phyloP scores from a whole-genome alignment of 768 basidiomycete genomes.

The Candolleomyces eurysporus region DNA sequence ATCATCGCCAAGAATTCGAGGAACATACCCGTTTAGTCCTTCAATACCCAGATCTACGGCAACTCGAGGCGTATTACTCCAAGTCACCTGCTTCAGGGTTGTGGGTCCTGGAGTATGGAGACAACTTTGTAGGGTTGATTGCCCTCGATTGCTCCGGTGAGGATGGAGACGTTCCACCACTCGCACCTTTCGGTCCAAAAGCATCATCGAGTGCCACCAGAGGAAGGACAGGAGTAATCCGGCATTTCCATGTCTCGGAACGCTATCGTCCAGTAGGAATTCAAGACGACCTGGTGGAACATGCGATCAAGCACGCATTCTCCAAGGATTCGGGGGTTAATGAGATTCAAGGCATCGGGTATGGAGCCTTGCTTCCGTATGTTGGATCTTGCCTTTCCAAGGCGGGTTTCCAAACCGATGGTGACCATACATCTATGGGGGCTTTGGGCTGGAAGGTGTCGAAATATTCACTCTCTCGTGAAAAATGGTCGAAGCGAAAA shows the following conservation, averaged over 20 bases:
- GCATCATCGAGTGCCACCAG: constrained; percentile 13
- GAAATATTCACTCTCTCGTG: not conserved
- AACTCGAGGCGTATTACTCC: constrained; percentile 55
- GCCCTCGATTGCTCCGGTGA: constrained; percentile 60
- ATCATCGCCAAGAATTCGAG: constrained; percentile 70
- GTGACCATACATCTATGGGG: not conserved
- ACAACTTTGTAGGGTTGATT: constrained; percentile 62
- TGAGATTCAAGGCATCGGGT: constrained; percentile 35
- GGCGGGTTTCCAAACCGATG: not conserved
- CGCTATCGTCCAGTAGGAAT: constrained; percentile 52
- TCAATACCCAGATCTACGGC: constrained; percentile 51
- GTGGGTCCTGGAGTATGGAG: constrained; percentile 63
- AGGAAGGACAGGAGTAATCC: constrained; percentile 58
- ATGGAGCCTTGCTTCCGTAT: not conserved
- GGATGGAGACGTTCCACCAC: constrained; percentile 12
- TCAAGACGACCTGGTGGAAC: constrained; percentile 64
- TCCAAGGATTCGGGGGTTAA: constrained; percentile 37
- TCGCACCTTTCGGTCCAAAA: too few relatives aligned
- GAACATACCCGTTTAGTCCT: constrained; percentile 48
- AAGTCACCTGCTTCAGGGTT: constrained; percentile 63
- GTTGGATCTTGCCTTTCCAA: not conserved
- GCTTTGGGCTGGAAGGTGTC: constrained; percentile 9
- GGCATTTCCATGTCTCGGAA: constrained; percentile 75
- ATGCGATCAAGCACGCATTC: constrained; percentile 62
- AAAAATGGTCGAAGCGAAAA: not conserved